A percentile compares a stretch with the other conserved stretches of the same genome.
These are phyloP conservation scores for Umbilicus rupestris DNA, from an alignment of 164 flowering plant genomes.

Conservation along the genomic window DNA sequence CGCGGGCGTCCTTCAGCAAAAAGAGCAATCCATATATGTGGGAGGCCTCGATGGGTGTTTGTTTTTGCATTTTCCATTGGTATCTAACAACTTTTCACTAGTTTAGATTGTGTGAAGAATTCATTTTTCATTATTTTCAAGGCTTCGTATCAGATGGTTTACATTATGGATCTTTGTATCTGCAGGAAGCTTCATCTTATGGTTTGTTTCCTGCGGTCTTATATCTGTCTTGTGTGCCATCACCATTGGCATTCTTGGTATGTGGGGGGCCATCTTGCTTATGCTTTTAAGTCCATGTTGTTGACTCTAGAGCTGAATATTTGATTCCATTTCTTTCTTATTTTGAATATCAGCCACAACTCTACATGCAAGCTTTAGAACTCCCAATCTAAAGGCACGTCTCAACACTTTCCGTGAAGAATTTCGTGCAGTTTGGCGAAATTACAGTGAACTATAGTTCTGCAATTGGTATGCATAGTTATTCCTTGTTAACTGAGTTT, in stretches of 20 bases:
- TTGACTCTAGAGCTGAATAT: background rate
- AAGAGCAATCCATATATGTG: conserved; percentile 80
- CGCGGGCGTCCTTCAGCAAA: conserved; percentile 94
- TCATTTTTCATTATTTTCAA: background rate
- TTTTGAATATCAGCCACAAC: conserved; percentile 46
- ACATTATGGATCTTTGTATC: background rate
- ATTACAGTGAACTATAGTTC: conserved; percentile 79
- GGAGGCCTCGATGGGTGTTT: conserved; percentile 91
- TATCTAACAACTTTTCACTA: conserved; percentile 23
- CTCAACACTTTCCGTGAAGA: conserved; percentile 94
- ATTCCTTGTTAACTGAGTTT: too few relatives aligned
- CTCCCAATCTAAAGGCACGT: conserved; percentile 94
- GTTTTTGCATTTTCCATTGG: conserved; percentile 58
- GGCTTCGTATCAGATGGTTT: background rate
- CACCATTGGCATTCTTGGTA: conserved; percentile 77
- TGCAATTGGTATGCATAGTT: background rate
- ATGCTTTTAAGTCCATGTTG: background rate
- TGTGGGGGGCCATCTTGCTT: background rate
- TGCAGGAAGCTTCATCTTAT: conserved; percentile 66
- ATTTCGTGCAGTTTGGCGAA: conserved; percentile 97
- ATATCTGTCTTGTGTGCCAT: conserved; percentile 72
- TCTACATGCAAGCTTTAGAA: conserved; percentile 93
- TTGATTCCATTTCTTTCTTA: background rate
- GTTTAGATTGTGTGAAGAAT: background rate
- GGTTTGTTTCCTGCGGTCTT: conserved; percentile 80